phyloP scores from a whole-genome alignment of 169 alveolate species.

The Babesia microti region DNA sequence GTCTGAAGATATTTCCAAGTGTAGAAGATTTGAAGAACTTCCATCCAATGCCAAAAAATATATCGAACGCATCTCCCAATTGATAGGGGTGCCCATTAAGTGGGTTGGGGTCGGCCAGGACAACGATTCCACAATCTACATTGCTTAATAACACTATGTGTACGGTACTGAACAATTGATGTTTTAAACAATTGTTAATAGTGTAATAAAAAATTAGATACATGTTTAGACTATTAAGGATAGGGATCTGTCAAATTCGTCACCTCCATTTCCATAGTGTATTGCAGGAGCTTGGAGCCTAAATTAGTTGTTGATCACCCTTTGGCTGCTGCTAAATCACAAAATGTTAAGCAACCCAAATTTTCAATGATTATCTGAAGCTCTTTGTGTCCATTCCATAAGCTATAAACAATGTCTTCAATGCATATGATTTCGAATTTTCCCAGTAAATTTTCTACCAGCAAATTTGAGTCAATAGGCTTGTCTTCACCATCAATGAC shows the following conservation, averaged over 20 bases:
- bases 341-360: conserved; percentile 22
- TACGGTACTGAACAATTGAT: not conserved
- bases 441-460: conserved; percentile 30
- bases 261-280: conserved; percentile 16
- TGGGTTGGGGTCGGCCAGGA: conserved; percentile 72
- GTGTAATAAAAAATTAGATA: not conserved
- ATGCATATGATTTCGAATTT: conserved; percentile 12
- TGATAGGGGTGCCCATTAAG: conserved; percentile 64
- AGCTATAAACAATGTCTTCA: conserved; percentile 14
- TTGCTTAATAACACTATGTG: not conserved
- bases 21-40: conserved; percentile 60
- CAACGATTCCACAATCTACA: not conserved
- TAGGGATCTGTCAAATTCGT: conserved; percentile 2
- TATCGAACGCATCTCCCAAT: conserved; percentile 63
- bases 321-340: not conserved
- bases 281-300: conserved; percentile 3
- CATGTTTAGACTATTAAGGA: not conserved
- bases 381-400: conserved; percentile 14
- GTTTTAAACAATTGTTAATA: not conserved
- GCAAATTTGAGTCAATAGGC: conserved; percentile 9
- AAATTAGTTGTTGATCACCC: conserved; percentile 10
- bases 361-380: conserved; percentile 20
- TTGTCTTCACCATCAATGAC: conserved; percentile 2
- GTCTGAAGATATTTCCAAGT: conserved; percentile 69
- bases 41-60: conserved; percentile 75